Evolutionary conservation across 2,329 filamentous ascomycete genomes (phyloP).

Genomic region (Diplodia mutila): DNA sequence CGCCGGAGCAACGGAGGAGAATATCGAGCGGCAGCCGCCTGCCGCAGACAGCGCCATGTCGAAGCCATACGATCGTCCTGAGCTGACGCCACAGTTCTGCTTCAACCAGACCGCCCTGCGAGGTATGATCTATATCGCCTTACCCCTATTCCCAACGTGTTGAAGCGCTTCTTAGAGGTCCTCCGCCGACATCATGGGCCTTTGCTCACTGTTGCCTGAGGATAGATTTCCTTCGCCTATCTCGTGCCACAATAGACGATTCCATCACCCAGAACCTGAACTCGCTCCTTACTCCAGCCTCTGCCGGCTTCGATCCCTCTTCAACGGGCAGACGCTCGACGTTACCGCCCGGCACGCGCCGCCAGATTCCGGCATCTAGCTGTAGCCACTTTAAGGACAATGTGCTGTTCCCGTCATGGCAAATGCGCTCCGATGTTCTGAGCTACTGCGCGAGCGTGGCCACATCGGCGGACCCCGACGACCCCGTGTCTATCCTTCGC

Average conservation of each 20-base stretch:
- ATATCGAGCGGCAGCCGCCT: not conserved
- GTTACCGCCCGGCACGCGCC: conserved; percentile 49
- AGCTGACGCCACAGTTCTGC: conserved; percentile 55
- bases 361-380: conserved; percentile 61
- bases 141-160: not conserved
- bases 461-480: conserved; percentile 82
- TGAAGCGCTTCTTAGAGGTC: not conserved
- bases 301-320: conserved; percentile 73
- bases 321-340: conserved; percentile 70
- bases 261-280: conserved; percentile 93
- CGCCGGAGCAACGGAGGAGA: conserved; percentile 15
- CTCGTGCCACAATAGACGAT: conserved; percentile 84
- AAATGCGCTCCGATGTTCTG: conserved; percentile 77
- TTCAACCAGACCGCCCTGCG: conserved; percentile 56
- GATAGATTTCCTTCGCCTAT: conserved; percentile 86
- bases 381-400: conserved; percentile 75
- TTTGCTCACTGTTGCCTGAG: conserved; percentile 24
- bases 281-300: conserved; percentile 76
- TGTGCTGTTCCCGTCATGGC: conserved; percentile 88
- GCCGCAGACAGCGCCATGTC: conserved; percentile 40
- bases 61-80: conserved; percentile 44
- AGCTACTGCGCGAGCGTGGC: conserved; percentile 90
- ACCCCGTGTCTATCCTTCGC: conserved; percentile 73
- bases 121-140: conserved; percentile 40
- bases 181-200: too few species aligned